Percentiles rank a stretch among this genome's conserved stretches.
Evolutionary conservation across 768 basidiomycete species (phyloP).

Genomic region (Holtermannia corniformis): DNA sequence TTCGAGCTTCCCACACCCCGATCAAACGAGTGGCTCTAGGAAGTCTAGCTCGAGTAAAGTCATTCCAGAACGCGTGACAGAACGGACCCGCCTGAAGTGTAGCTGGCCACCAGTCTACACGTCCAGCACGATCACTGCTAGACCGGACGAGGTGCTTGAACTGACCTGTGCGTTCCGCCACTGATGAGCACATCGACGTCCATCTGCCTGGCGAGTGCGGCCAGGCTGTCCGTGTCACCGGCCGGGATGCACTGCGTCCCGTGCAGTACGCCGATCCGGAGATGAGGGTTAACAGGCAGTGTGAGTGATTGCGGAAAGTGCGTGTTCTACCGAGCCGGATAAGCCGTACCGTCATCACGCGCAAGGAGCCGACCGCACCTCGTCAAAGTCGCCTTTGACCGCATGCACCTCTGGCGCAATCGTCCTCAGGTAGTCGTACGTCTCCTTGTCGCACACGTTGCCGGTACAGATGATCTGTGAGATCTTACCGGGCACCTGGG

Average conservation of each 20-base stretch:
- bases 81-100: no score
- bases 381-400: constrained; percentile 91
- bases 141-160: constrained; percentile 2
- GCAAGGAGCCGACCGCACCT: constrained; percentile 48
- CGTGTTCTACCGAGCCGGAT: constrained; percentile 46
- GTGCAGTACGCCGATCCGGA: constrained; percentile 85
- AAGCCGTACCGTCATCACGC: background rate
- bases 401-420: constrained; percentile 89
- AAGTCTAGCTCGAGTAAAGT: no score
- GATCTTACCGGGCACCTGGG: constrained; percentile 78
- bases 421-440: constrained; percentile 87
- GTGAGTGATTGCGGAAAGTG: constrained; percentile 71
- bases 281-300: constrained; percentile 53
- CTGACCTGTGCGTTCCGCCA: constrained; percentile 89
- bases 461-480: constrained; percentile 96
- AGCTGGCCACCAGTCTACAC: no score
- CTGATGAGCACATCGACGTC: constrained; percentile 92
- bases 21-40: no score
- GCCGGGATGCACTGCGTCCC: constrained; percentile 89
- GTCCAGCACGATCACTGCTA: no score
- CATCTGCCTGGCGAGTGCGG: constrained; percentile 83
- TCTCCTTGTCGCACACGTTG: constrained; percentile 94
- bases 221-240: constrained; percentile 84
- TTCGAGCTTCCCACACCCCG: no score
- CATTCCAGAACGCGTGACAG: no score